Percentiles rank a stretch among this genome's conserved stretches.
Conservation (phyloP, 306 rosid species). For the Trifolium pratense region DNA sequence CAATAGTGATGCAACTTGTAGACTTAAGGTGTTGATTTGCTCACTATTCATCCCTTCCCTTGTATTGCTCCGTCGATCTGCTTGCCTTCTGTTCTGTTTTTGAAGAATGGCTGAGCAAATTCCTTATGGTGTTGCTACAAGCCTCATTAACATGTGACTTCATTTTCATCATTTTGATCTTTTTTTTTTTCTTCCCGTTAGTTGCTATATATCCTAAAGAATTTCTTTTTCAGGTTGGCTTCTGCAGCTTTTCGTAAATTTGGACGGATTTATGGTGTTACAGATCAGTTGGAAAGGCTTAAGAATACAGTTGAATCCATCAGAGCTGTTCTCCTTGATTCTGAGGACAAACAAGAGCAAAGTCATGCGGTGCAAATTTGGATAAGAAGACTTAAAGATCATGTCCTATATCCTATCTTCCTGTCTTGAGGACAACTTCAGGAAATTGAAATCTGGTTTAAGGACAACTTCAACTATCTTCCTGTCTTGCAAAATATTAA, state of each 20-base stretch:
- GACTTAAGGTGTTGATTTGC: too few relatives aligned
- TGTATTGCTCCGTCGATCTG: too few relatives aligned
- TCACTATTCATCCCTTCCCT: too few relatives aligned
- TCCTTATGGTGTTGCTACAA: not conserved
- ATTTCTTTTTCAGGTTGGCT: not conserved
- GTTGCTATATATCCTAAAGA: not conserved
- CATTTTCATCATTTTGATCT: too few relatives aligned
- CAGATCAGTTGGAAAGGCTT: not conserved
- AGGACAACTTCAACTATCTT: not conserved
- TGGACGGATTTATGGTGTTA: conserved; percentile 30
- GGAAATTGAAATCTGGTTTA: not conserved
- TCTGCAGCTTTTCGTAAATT: conserved; percentile 12
- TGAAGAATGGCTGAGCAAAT: not conserved
- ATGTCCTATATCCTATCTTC: conserved; percentile 3
- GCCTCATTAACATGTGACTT: not conserved
- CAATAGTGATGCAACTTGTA: too few relatives aligned
- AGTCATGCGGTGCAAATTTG: not conserved
- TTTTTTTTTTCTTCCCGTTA: too few relatives aligned
- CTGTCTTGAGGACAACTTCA: not conserved
- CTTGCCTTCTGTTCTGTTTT: too few relatives aligned
- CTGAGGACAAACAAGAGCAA: not conserved
- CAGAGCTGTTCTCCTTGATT: conserved; percentile 28
- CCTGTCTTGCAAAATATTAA: not conserved
- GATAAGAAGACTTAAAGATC: conserved; percentile 3
- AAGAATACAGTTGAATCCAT: conserved; percentile 9